Evolutionary conservation across 2,329 filamentous ascomycete species (phyloP), one percentile per base, ranked within the genome.

Genomic region (Colletotrichum simmondsii): DNA sequence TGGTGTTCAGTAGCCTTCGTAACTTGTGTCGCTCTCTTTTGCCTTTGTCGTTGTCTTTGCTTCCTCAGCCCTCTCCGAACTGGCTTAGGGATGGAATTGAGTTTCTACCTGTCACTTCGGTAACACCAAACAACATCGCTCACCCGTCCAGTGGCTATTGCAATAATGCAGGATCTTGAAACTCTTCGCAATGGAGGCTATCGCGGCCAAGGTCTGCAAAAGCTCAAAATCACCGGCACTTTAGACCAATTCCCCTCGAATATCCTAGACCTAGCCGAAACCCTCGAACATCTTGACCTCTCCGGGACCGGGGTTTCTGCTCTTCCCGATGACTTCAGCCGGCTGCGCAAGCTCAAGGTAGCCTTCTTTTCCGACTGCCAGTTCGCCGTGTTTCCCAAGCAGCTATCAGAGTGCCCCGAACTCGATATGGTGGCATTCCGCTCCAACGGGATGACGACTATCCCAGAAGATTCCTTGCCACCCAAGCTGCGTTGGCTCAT

Each of bases 381-480:
- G 32, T 88, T 87, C 75, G 72, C 75, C 3, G 75, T 78, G 24
- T 88, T 87, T 68, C 86, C 86, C 2, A 75, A 74, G 16, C 80
- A 81, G 69, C 78, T 87, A 24, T 81, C 83, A 54, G 74, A 80
- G 77, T 87, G 85, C 69, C 82, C 82, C 5, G 77, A 78, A 61
- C 82, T 88, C n/a, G 85, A 87, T 75, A 87, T 86, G 83, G 83
- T 87, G 46, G 85, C 84, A 5, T 87, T 88, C 73, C 85, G 85
- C 24, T 78, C 78, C 71, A 88, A 88, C 77, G 77, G 77, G 65
- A 87, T 88, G 85, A 75, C 75, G 7, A 75, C 75, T 6, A 79
- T 87, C 30, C 83, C 84, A 16, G 84, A 85, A 71, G 78, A 79
- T 37, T 76, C 83, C 14, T 77, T 88, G 22, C 86, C 86, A 10